A percentile compares a stretch with the other conserved stretches of the same genome.
phyloP scores from a whole-genome alignment of 345 rosid genomes.

The Eucalyptus paniculata region DNA sequence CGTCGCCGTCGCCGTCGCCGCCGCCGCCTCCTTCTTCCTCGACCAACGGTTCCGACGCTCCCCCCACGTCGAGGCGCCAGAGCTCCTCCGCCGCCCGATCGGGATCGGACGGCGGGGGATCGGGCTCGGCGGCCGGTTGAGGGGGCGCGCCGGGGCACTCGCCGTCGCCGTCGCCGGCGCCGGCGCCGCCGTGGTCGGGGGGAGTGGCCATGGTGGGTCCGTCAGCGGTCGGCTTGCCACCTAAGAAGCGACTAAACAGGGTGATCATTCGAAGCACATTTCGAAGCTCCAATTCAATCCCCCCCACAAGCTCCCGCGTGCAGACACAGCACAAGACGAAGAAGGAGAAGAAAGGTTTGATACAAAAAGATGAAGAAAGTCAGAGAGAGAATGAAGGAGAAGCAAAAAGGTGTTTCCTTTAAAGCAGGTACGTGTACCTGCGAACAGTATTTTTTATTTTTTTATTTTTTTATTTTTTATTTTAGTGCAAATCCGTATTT shows the following conservation, averaged over 20 bases:
- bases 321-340: not conserved
- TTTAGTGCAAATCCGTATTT: not conserved
- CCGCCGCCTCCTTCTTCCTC: not conserved
- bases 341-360: not conserved
- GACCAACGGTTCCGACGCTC: not conserved
- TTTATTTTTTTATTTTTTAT: too few species aligned
- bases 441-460: not conserved
- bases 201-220: not conserved
- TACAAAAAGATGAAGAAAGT: not conserved
- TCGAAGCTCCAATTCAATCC: not conserved
- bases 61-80: conserved; percentile 18
- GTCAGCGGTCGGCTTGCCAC: not conserved
- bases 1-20: too few species aligned
- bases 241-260: not conserved
- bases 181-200: not conserved
- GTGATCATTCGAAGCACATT: not conserved
- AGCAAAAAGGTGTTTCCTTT: not conserved
- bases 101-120: conserved; percentile 22
- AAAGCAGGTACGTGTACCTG: not conserved
- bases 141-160: not conserved
- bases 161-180: not conserved
- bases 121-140: not conserved
- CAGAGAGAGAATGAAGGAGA: not conserved
- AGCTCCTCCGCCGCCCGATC: conserved; percentile 9
- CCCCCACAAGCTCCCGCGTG: not conserved